These are phyloP conservation scores for Nothophaeocryptopus gaeumannii DNA, from an alignment of 2,329 filamentous ascomycete genomes.

Conservation along the genomic window DNA sequence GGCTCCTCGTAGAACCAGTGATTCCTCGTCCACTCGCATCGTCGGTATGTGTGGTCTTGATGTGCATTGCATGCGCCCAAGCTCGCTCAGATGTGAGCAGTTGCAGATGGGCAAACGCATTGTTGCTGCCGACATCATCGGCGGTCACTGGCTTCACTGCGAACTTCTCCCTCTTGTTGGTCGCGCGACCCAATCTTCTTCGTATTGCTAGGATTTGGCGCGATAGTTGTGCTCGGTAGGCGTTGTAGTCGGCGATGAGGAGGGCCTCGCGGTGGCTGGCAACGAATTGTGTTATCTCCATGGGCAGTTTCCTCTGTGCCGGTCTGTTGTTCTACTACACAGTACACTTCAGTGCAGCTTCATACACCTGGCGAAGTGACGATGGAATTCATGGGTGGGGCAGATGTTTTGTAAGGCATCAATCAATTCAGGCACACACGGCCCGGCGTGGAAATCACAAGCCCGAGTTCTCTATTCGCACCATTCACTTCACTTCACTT, in stretches of 20 bases:
- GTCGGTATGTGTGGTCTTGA: slow-evolving; percentile 78
- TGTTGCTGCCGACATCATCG: slow-evolving; percentile 69
- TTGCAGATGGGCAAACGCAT: slow-evolving; percentile 76
- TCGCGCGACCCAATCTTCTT: slow-evolving; percentile 80
- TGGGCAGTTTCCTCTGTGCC: slow-evolving; percentile 38
- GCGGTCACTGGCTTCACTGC: slow-evolving; percentile 69
- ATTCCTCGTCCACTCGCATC: slow-evolving; percentile 72
- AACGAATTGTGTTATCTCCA: slow-evolving; percentile 89
- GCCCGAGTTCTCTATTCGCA: too few species aligned
- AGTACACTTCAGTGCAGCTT: too few species aligned
- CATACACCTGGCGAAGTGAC: too few species aligned
- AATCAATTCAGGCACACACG: too few species aligned
- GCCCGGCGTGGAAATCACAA: too few species aligned
- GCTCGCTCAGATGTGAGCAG: slow-evolving; percentile 85
- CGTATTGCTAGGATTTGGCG: slow-evolving; percentile 79
- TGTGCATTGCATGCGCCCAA: slow-evolving; percentile 93
- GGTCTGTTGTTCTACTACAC: too few species aligned
- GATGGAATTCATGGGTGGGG: too few species aligned
- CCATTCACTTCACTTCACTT: too few species aligned
- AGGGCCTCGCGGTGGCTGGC: slow-evolving; percentile 78
- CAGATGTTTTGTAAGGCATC: too few species aligned
- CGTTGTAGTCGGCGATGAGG: slow-evolving; percentile 81
- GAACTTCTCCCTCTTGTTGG: slow-evolving; percentile 84
- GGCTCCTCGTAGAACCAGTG: slow-evolving; percentile 73
- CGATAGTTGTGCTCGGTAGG: slow-evolving; percentile 75